phyloP scores from a whole-genome alignment of 805 yeast genomes.

The Pichia nakasei region DNA sequence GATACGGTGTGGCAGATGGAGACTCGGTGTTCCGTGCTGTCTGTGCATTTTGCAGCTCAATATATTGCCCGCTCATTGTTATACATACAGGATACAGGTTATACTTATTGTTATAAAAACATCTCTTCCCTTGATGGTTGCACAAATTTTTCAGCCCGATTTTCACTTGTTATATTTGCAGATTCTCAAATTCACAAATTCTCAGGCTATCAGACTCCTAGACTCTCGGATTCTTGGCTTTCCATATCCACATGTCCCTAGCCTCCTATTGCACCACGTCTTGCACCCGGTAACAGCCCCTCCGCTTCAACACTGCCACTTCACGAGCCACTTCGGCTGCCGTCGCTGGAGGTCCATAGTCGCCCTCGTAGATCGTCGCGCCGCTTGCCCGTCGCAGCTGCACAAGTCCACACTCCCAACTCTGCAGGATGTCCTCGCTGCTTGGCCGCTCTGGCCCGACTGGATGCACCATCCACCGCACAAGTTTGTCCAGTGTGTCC shows the following conservation, averaged over 20 bases:
- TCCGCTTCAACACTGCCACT: not conserved
- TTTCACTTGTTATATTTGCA: too few relatives aligned
- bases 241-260: too few relatives aligned
- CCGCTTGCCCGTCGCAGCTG: slow-evolving; percentile 82
- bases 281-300: not conserved
- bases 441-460: slow-evolving; percentile 74
- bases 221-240: too few relatives aligned
- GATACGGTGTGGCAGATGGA: slow-evolving; percentile 8
- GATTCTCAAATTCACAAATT: too few relatives aligned
- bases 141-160: too few relatives aligned
- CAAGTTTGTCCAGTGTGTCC: slow-evolving; percentile 67
- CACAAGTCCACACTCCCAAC: slow-evolving; percentile 68
- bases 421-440: slow-evolving; percentile 58
- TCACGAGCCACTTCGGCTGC: slow-evolving; percentile 30
- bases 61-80: too few relatives aligned
- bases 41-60: too few relatives aligned
- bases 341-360: slow-evolving; percentile 59
- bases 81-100: too few relatives aligned
- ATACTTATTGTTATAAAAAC: too few relatives aligned
- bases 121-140: too few relatives aligned
- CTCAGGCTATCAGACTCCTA: too few relatives aligned
- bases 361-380: slow-evolving; percentile 92
- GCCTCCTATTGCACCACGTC: not conserved
- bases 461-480: slow-evolving; percentile 85
- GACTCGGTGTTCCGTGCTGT: too few relatives aligned